Evolutionary conservation across 202 grass and related monocot species (phyloP).

Genomic region (Saccharum hybrid): DNA sequence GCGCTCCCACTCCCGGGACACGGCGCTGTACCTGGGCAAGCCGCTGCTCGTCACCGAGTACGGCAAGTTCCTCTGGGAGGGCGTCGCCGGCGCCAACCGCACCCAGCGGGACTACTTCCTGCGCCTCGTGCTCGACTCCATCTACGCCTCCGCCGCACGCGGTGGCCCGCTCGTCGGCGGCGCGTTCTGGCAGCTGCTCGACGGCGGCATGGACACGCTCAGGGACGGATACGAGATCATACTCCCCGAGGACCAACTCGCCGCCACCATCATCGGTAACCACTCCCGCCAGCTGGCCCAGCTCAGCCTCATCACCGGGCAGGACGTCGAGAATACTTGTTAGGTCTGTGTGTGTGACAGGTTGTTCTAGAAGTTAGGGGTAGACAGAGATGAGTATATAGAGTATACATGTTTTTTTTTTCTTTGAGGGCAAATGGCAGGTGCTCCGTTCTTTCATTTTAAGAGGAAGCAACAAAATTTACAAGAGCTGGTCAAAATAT

Average conservation of each 20-base stretch:
- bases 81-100: background rate
- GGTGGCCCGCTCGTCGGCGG: constrained; percentile 55
- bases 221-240: constrained; percentile 70
- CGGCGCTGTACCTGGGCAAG: constrained; percentile 7
- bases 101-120: constrained; percentile 46
- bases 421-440: background rate
- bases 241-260: constrained; percentile 27
- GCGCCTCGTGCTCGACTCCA: constrained; percentile 35
- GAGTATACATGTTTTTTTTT: background rate
- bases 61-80: constrained; percentile 54
- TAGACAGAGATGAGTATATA: too few relatives aligned
- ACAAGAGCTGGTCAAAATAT: background rate
- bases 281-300: constrained; percentile 49
- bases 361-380: too few relatives aligned
- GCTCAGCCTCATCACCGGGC: constrained; percentile 4
- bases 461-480: background rate
- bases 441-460: background rate
- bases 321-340: too few relatives aligned
- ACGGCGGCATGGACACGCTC: constrained; percentile 52
- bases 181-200: constrained; percentile 68
- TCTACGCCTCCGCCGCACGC: constrained; percentile 35
- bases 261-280: constrained; percentile 44
- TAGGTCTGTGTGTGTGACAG: too few relatives aligned
- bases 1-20: constrained; percentile 22
- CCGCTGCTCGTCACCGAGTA: constrained; percentile 73